A percentile compares a stretch with the other conserved stretches of the same genome.
Evolutionary conservation across 2,329 filamentous ascomycete species (phyloP).

Genomic region (Aureobasidium pullulans): DNA sequence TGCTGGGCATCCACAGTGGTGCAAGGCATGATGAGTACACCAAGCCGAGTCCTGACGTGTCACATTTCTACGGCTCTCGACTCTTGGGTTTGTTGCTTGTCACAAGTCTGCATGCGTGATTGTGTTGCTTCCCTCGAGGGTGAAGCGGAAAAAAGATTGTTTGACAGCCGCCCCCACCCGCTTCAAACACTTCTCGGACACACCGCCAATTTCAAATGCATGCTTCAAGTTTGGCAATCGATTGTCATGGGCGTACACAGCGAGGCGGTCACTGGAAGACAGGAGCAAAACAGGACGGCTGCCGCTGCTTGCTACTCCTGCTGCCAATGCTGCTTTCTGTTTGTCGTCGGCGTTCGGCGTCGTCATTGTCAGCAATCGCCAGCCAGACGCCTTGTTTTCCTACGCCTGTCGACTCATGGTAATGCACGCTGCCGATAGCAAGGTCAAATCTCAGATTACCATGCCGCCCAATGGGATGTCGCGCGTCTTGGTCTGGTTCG

Average conservation of each 20-base stretch:
- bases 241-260: background rate
- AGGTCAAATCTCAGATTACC: background rate
- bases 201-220: constrained; percentile 12
- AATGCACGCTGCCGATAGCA: constrained; percentile 1
- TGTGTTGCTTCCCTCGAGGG: constrained; percentile 8
- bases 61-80: constrained; percentile 10
- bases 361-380: constrained; percentile 5
- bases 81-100: constrained; percentile 9
- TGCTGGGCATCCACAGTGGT: background rate
- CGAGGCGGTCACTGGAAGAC: constrained; percentile 5
- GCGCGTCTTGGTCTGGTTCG: constrained; percentile 1
- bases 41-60: constrained; percentile 12
- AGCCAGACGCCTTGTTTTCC: constrained; percentile 9
- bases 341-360: constrained; percentile 4
- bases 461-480: constrained; percentile 2
- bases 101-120: constrained; percentile 12
- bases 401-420: background rate
- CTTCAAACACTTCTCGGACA: constrained; percentile 10
- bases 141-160: constrained; percentile 7
- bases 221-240: constrained; percentile 8
- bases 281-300: constrained; percentile 1
- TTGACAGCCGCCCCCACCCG: constrained; percentile 13
- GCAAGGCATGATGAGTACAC: constrained; percentile 11
- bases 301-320: constrained; percentile 7
- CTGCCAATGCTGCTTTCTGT: constrained; percentile 1